Conservation (phyloP, 2,329 filamentous ascomycete species). For the Amylocarpus encephaloides region DNA sequence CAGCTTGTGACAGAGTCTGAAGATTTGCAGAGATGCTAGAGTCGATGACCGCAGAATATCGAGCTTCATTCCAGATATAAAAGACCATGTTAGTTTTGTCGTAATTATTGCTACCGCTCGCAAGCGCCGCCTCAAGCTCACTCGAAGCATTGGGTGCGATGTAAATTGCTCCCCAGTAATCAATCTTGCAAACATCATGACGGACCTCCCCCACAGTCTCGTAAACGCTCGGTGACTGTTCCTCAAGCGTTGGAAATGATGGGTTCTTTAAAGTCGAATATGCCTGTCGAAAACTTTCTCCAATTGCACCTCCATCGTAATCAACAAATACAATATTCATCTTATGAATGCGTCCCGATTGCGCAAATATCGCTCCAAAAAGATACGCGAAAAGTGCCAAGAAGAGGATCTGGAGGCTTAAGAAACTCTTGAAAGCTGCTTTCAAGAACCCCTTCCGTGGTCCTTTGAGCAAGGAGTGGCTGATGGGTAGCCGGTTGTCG, state of each 20-base stretch:
- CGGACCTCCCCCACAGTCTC: slow-evolving; percentile 24
- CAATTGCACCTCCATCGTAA: slow-evolving; percentile 49
- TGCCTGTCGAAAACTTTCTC: slow-evolving; percentile 31
- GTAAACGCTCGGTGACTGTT: slow-evolving; percentile 25
- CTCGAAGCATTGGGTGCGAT: slow-evolving; percentile 30
- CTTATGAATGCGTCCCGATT: slow-evolving; percentile 30
- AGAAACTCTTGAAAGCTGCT: slow-evolving; percentile 18
- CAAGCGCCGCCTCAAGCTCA: slow-evolving; percentile 28
- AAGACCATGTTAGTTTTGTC: slow-evolving; percentile 31
- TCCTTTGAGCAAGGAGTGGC: not conserved
- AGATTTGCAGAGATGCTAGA: slow-evolving; percentile 29
- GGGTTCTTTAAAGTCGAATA: slow-evolving; percentile 30
- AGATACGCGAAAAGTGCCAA: slow-evolving; percentile 29
- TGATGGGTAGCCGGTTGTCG: not conserved
- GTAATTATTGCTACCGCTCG: slow-evolving; percentile 27
- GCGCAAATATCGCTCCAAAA: slow-evolving; percentile 31
- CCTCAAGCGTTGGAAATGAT: slow-evolving; percentile 32
- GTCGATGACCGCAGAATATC: slow-evolving; percentile 31
- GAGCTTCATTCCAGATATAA: slow-evolving; percentile 35
- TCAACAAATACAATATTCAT: slow-evolving; percentile 55
- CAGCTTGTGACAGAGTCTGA: slow-evolving; percentile 23
- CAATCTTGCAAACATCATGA: slow-evolving; percentile 32
- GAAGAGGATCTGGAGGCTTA: slow-evolving; percentile 21
- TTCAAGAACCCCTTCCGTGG: slow-evolving; percentile 14
- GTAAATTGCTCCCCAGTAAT: slow-evolving; percentile 37